A percentile compares a stretch with the other conserved stretches of the same genome.
Evolutionary conservation across 1,284 basidiomycete species (phyloP).

Genomic region (Tilletia caries): DNA sequence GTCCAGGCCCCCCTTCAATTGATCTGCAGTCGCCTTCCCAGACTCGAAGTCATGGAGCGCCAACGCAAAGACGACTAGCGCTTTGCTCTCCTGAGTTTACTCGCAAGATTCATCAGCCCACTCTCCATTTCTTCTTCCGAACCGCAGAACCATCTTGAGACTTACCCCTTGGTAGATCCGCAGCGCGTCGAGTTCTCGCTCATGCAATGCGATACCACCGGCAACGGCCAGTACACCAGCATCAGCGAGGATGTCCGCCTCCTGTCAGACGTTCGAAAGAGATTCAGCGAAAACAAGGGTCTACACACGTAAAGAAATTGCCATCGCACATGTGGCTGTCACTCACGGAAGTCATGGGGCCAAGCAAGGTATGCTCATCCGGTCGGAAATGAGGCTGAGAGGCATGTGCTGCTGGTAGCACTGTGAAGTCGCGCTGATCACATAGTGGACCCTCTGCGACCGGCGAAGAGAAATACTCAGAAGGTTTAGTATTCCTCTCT

Average conservation of each 20-base stretch:
- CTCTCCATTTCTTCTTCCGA: too few relatives aligned
- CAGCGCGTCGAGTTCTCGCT: neutral
- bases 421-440: conserved; percentile 7
- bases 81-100: neutral
- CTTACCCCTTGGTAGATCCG: neutral
- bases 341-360: too few relatives aligned
- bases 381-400: neutral
- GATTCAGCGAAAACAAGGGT: neutral
- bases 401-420: neutral
- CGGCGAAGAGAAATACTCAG: too few relatives aligned
- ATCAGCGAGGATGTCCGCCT: conserved; percentile 3
- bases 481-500: too few relatives aligned
- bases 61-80: neutral
- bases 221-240: neutral
- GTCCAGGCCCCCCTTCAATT: neutral
- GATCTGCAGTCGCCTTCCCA: neutral
- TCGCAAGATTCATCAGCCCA: too few relatives aligned
- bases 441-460: neutral
- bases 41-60: neutral
- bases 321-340: too few relatives aligned
- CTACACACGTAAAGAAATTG: too few relatives aligned
- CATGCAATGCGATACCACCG: neutral
- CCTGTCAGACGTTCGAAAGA: neutral
- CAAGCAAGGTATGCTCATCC: neutral
- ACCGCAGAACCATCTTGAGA: neutral